Conservation (phyloP, 768 basidiomycete species). For the Lepiota venenata region DNA sequence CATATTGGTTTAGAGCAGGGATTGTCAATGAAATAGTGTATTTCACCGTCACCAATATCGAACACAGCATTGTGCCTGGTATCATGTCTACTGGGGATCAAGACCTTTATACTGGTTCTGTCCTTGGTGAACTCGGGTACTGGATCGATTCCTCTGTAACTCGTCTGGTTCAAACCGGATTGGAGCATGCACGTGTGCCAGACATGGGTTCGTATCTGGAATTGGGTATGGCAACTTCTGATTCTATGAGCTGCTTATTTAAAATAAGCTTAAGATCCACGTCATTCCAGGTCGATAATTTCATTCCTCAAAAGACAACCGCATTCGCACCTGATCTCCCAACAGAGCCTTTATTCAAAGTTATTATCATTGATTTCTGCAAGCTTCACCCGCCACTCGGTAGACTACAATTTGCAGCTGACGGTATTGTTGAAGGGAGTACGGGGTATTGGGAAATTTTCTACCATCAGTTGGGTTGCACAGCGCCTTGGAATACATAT, state of each 20-base stretch:
- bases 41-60: slow-evolving; percentile 78
- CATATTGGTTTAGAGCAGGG: background rate
- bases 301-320: slow-evolving; percentile 17
- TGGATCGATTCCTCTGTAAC: slow-evolving; percentile 76
- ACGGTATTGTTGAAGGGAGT: slow-evolving; percentile 78
- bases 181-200: slow-evolving; percentile 65
- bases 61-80: slow-evolving; percentile 51
- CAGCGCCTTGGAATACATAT: slow-evolving; percentile 71
- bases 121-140: slow-evolving; percentile 75
- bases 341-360: slow-evolving; percentile 37
- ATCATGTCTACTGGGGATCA: slow-evolving; percentile 20
- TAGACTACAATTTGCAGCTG: slow-evolving; percentile 60
- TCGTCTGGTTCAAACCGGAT: slow-evolving; percentile 73
- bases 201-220: slow-evolving; percentile 46
- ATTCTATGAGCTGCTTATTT: background rate
- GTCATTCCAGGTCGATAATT: slow-evolving; percentile 22
- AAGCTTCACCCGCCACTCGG: slow-evolving; percentile 50
- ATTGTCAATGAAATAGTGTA: slow-evolving; percentile 46
- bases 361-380: slow-evolving; percentile 60
- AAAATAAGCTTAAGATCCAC: slow-evolving; percentile 5
- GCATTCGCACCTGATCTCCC: slow-evolving; percentile 25
- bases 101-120: slow-evolving; percentile 53
- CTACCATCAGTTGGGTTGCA: slow-evolving; percentile 52
- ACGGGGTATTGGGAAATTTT: slow-evolving; percentile 80
- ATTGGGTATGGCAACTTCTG: slow-evolving; percentile 37